phyloP scores from a whole-genome alignment of 179 eudicot species.

The Spergularia azorica region DNA sequence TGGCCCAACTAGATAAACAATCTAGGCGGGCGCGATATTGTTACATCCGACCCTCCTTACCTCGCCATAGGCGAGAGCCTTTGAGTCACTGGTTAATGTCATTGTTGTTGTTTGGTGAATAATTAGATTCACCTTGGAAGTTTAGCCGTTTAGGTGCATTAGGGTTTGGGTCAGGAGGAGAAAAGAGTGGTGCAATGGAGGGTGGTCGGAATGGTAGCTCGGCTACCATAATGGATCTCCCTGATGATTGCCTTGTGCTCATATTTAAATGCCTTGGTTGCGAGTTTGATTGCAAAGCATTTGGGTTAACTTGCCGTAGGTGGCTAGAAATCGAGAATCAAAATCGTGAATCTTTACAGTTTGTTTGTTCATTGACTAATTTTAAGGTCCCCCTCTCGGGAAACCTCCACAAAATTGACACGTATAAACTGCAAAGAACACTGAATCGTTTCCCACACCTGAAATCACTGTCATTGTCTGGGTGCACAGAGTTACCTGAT shows the following conservation, averaged over 20 bases:
- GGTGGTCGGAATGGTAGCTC: constrained; percentile 7
- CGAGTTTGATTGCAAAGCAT: constrained; percentile 55
- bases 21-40: neutral
- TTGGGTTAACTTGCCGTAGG: constrained; percentile 72
- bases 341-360: constrained; percentile 53
- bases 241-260: constrained; percentile 64
- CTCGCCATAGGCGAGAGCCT: neutral
- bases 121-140: neutral
- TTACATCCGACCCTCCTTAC: no score
- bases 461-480: constrained; percentile 54
- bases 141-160: neutral
- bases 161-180: neutral
- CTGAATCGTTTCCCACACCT: constrained; percentile 56
- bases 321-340: constrained; percentile 65
- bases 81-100: neutral
- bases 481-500: constrained; percentile 62
- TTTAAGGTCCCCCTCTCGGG: constrained; percentile 32
- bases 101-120: neutral
- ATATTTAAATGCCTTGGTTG: constrained; percentile 48
- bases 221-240: constrained; percentile 51
- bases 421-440: constrained; percentile 39
- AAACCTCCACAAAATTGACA: constrained; percentile 24
- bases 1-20: neutral
- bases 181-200: constrained; percentile 18
- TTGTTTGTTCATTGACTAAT: constrained; percentile 48